phyloP scores from a whole-genome alignment of 306 rosid genomes.

The Lablab purpureus region DNA sequence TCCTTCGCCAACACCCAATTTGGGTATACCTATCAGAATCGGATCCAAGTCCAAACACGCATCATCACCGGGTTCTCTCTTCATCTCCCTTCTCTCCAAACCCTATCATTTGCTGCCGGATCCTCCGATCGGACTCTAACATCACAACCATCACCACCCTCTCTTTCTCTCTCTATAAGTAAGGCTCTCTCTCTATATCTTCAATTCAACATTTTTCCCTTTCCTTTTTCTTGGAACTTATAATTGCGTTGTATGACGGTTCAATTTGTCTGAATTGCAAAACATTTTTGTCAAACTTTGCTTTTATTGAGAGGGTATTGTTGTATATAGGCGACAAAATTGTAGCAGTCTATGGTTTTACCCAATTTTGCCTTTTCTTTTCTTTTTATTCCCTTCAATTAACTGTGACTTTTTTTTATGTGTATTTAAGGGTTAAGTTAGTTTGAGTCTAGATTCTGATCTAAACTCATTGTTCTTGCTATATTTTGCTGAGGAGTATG shows the following conservation, averaged over 20 bases:
- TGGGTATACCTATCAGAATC: conserved; percentile 27
- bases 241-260: neutral
- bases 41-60: conserved; percentile 23
- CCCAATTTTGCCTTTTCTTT: neutral
- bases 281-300: neutral
- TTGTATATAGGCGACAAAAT: neutral
- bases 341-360: neutral
- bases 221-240: neutral
- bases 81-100: conserved; percentile 19
- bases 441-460: conserved; percentile 15
- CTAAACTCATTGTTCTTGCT: neutral
- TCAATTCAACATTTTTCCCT: neutral
- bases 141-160: neutral
- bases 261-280: conserved; percentile 17
- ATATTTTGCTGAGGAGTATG: neutral
- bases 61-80: conserved; percentile 56
- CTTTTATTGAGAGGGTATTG: neutral
- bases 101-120: conserved; percentile 48
- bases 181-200: conserved; percentile 39
- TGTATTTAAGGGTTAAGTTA: neutral
- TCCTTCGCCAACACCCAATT: neutral
- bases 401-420: neutral
- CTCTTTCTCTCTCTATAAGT: conserved; percentile 36
- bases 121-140: conserved; percentile 55
- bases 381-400: neutral